Conservation (phyloP, 2,329 filamentous ascomycete species). For the Claviceps fusiformis region DNA sequence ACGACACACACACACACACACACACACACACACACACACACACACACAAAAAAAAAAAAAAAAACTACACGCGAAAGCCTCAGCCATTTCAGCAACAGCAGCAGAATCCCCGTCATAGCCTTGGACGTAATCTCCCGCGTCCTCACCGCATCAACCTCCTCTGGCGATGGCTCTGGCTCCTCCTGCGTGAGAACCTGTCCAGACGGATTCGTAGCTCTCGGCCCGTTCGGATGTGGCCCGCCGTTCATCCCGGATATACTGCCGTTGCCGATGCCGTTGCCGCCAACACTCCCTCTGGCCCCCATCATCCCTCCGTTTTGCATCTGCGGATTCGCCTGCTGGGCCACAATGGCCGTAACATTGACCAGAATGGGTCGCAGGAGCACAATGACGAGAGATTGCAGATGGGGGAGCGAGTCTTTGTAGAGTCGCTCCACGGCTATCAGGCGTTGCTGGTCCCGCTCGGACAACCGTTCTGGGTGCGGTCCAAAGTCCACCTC, state of each 20-base stretch:
- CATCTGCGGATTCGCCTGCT: conserved; percentile 33
- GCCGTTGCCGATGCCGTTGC: conserved; percentile 17
- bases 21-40: no score
- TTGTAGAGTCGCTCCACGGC: conserved; percentile 73
- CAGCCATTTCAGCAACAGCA: conserved; percentile 91
- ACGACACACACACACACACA: no score
- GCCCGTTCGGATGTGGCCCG: conserved; percentile 23
- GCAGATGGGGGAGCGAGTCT: conserved; percentile 67
- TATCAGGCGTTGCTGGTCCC: conserved; percentile 50
- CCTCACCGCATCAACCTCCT: conserved; percentile 71
- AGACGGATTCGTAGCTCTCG: conserved; percentile 18
- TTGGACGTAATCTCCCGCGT: conserved; percentile 81
- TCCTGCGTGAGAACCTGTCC: conserved; percentile 22
- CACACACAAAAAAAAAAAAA: not conserved
- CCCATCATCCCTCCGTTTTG: conserved; percentile 24
- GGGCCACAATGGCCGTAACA: conserved; percentile 68
- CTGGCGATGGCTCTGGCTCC: conserved; percentile 39
- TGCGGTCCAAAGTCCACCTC: conserved; percentile 34
- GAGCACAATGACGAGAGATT: conserved; percentile 85
- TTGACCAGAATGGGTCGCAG: conserved; percentile 79
- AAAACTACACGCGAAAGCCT: conserved; percentile 66
- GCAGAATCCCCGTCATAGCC: conserved; percentile 75
- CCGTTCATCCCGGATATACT: conserved; percentile 7
- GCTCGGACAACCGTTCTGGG: conserved; percentile 32
- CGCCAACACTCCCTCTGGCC: not conserved